Evolutionary conservation across 805 yeast species (phyloP), one percentile per base, ranked within the genome.

Genomic region (Groenewaldozyma tartarivorans): DNA sequence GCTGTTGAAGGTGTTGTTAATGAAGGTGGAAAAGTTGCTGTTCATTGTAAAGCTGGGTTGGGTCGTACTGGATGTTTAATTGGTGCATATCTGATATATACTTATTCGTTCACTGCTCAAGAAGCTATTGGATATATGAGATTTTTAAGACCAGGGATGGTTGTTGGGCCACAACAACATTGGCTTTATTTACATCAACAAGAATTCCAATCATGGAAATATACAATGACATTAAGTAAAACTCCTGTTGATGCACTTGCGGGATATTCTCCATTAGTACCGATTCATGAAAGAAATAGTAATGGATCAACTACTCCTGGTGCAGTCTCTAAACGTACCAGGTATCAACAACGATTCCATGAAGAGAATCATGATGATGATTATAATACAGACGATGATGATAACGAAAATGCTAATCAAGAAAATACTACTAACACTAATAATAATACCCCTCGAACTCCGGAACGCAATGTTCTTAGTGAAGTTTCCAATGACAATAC

Each of bases 121-220:
- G 98, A 92, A 62, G 92, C 95, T 61, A 92, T 92, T 53, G 95
- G 90, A 1, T 92, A 87, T 57, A 83, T 92, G 90, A 74, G 98
- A 60, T 83, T 92, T 75, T 72, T 92, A 48, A 75, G 98, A 51
- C 98, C 98, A 0, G 98, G 98, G 33, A 92, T 92, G 98, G 96
- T 92, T n/a, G 98, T 92, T 22, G 98, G 98, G 0, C 98, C 98
- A 2, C 98, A 92, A 62, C 98, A 92, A 60, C 98, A 92, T 65
- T 92, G 98, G 98, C 70, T 92, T 44, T 92, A 92, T 57, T 71
- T 92, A 48, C 96, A 92, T 59, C 98, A 92, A 62, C 80, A 86
- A 60, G 96, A 88, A 51, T 92, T 92, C 61, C 73, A 96, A 54
- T 96, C 87, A 54, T 92, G 98, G 97, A 75, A 86, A 60, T 84